These are phyloP conservation scores for Yarrowia hollandica DNA, from an alignment of 805 yeast genomes.

Conservation along the genomic window DNA sequence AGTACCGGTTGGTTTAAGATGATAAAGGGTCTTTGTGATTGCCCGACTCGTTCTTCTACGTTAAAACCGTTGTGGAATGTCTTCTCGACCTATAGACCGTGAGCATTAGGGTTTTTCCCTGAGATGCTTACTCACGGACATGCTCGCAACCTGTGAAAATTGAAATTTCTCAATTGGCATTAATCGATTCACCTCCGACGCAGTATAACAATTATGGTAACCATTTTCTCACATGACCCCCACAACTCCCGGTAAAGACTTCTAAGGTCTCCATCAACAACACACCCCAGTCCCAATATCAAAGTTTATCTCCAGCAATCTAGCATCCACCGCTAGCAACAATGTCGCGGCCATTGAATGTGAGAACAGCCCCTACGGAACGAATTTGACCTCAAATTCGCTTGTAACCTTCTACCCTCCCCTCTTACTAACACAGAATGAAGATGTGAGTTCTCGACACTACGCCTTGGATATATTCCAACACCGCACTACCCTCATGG, in stretches of 20 bases:
- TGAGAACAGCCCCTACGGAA: neutral
- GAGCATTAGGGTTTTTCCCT: too few species aligned
- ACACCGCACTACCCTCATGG: neutral
- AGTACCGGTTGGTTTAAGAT: neutral
- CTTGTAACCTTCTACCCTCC: neutral
- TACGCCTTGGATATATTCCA: neutral
- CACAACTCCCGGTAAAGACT: neutral
- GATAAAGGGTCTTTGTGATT: neutral
- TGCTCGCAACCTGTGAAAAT: constrained; percentile 6
- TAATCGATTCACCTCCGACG: neutral
- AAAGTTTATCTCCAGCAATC: constrained; percentile 26
- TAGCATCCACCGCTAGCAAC: constrained; percentile 14
- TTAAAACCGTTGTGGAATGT: neutral
- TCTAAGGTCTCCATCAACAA: neutral
- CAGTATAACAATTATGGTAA: neutral
- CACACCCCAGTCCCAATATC: constrained; percentile 1
- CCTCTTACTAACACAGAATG: constrained; percentile 25
- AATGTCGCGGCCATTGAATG: constrained; percentile 29
- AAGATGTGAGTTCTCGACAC: constrained; percentile 21
- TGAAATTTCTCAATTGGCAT: neutral
- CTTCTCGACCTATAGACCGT: neutral
- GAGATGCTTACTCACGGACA: too few species aligned
- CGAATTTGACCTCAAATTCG: neutral
- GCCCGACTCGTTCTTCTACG: neutral
- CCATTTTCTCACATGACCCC: neutral